Percentiles rank a stretch among this genome's conserved stretches.
phyloP scores from a whole-genome alignment of 208 protist species.

The Tritrichomonas foetus region DNA sequence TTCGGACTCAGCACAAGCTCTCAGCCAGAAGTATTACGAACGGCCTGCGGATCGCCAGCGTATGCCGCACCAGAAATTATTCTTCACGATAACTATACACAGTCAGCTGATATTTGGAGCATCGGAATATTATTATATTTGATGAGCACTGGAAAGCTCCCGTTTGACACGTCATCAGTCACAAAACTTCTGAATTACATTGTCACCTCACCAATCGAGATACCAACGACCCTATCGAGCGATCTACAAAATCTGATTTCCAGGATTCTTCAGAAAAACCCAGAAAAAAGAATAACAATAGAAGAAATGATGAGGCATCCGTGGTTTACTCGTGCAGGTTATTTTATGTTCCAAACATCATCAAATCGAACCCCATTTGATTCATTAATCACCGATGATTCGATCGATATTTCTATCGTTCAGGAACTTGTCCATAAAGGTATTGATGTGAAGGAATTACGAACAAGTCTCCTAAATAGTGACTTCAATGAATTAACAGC shows the following conservation, averaged over 20 bases:
- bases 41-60: background rate
- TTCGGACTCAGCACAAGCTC: background rate
- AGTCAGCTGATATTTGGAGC: background rate
- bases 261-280: background rate
- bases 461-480: no score
- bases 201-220: background rate
- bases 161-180: background rate
- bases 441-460: no score
- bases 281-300: background rate
- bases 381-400: no score
- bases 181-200: background rate
- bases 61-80: conserved; percentile 18
- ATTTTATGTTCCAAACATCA: no score
- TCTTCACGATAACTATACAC: background rate
- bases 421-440: no score
- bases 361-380: no score
- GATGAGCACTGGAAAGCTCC: background rate
- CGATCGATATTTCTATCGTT: no score
- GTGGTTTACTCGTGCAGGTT: no score
- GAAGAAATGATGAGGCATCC: background rate
- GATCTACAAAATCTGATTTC: background rate
- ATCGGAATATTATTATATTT: background rate
- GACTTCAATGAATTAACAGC: no score
- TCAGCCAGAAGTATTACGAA: background rate
- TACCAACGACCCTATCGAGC: background rate